Conservation (phyloP, 495 filamentous ascomycete species). For the Aspergillus sclerotioniger region DNA sequence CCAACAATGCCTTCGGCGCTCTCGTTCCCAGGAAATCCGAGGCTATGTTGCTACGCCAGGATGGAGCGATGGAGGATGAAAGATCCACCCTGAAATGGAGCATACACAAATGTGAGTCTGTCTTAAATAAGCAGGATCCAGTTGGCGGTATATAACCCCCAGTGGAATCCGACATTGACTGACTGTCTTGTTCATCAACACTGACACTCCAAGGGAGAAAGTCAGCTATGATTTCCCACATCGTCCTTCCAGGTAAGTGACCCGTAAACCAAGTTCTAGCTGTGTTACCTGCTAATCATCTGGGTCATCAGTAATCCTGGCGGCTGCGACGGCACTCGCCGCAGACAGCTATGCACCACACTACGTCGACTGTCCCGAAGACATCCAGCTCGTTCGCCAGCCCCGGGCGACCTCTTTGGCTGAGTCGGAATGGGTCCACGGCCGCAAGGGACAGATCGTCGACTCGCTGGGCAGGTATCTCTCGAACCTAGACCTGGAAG, state of each 20-base stretch:
- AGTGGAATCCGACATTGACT: not conserved
- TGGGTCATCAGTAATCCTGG: not conserved
- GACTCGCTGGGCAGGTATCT: not conserved
- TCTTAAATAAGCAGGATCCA: not conserved
- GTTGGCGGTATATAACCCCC: not conserved
- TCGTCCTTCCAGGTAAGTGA: not conserved
- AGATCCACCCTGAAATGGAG: not conserved
- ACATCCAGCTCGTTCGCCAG: not conserved
- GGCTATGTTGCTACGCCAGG: too few relatives aligned
- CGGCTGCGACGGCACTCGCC: not conserved
- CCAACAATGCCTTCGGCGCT: too few relatives aligned
- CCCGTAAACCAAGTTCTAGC: not conserved
- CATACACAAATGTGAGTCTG: not conserved
- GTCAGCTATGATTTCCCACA: not conserved
- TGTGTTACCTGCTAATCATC: not conserved
- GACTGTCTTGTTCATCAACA: not conserved
- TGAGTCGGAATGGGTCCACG: not conserved
- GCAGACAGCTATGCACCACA: not conserved
- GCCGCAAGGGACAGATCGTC: not conserved
- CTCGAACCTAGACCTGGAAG: not conserved
- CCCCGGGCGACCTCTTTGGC: not conserved
- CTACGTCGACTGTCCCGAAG: not conserved
- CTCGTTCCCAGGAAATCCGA: too few relatives aligned
- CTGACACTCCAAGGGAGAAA: not conserved
- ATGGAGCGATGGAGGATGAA: too few relatives aligned